These are phyloP conservation scores for Leersia perrieri DNA, from an alignment of 176 grass and related monocot genomes.

Conservation along the genomic window DNA sequence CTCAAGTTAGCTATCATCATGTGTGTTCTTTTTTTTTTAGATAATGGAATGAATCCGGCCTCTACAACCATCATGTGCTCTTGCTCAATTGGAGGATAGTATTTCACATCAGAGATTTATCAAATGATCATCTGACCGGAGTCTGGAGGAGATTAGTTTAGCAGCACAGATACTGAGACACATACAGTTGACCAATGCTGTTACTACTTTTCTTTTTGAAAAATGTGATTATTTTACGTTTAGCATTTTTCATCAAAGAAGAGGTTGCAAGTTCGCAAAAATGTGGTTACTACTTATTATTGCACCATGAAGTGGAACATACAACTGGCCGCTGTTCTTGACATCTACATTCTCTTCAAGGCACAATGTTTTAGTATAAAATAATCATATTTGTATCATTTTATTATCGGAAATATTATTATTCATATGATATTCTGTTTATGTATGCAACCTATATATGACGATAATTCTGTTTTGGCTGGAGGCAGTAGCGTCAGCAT, in stretches of 20 bases:
- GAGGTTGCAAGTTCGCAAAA: background rate
- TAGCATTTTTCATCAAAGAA: background rate
- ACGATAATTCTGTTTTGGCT: background rate
- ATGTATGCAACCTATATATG: background rate
- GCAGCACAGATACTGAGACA: no score
- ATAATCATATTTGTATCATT: background rate
- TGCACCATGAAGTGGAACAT: background rate
- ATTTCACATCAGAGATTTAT: background rate
- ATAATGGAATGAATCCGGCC: no score
- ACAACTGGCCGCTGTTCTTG: background rate
- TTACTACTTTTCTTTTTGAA: background rate
- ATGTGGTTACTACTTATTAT: background rate
- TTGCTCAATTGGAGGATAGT: background rate
- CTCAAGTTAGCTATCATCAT: background rate
- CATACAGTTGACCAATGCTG: background rate
- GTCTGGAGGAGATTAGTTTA: no score
- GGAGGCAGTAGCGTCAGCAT: background rate
- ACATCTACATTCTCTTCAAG: background rate
- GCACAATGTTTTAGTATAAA: background rate
- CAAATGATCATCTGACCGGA: background rate
- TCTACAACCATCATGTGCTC: background rate
- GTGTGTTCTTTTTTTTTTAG: no score
- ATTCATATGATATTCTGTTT: background rate
- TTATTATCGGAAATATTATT: background rate
- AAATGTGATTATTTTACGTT: background rate